Evolutionary conservation across 257 asterid species (phyloP).

Genomic region (Prunella vulgaris): DNA sequence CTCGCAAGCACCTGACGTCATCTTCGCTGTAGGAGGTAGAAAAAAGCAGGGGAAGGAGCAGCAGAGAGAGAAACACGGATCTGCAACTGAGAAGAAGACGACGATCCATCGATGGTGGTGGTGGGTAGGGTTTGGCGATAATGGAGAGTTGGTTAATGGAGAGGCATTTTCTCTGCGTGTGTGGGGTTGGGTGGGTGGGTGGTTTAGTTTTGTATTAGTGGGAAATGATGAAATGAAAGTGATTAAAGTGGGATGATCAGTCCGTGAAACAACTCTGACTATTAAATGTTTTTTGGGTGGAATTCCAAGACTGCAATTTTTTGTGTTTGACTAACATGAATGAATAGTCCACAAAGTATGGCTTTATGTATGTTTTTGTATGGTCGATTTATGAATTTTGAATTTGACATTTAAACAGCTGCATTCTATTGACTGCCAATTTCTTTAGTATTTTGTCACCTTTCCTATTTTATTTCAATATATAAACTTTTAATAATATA

Average conservation of each 20-base stretch:
- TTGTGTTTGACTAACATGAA: too few relatives aligned
- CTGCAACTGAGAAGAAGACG: not conserved
- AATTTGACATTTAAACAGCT: too few relatives aligned
- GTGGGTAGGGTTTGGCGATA: constrained; percentile 16
- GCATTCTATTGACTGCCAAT: too few relatives aligned
- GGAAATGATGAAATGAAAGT: not conserved
- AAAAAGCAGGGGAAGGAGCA: constrained; percentile 26
- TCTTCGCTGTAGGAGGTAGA: constrained; percentile 39
- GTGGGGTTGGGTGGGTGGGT: not conserved
- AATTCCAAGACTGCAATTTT: too few relatives aligned
- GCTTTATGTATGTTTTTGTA: too few relatives aligned
- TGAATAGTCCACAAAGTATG: too few relatives aligned
- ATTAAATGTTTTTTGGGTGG: not conserved
- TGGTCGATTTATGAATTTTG: too few relatives aligned
- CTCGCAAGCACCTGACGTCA: constrained; percentile 65
- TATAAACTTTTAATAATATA: too few relatives aligned
- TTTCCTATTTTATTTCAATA: too few relatives aligned
- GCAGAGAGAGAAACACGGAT: constrained; percentile 20
- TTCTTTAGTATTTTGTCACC: too few relatives aligned
- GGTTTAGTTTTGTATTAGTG: not conserved
- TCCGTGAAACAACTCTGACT: constrained; percentile 1
- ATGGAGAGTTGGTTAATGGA: constrained; percentile 21
- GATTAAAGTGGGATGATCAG: constrained; percentile 13
- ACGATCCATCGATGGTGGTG: constrained; percentile 16
- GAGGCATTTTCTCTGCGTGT: constrained; percentile 1